phyloP scores from a whole-genome alignment of 176 grass and related monocot genomes.

The Dactylis glomerata region DNA sequence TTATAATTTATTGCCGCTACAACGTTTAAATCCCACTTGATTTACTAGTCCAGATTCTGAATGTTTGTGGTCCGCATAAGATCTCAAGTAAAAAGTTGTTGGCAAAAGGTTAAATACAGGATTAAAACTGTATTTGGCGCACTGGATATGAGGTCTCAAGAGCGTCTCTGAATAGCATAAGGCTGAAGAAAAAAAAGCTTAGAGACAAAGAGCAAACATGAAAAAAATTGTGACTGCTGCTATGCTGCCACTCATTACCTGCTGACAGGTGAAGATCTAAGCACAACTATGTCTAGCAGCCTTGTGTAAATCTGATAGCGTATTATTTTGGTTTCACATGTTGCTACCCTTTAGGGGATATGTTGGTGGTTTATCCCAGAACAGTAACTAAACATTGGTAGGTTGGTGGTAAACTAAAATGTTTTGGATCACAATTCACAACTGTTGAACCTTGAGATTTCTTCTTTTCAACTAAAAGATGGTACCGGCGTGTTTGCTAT shows the following conservation, averaged over 20 bases:
- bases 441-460: neutral
- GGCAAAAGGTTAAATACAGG: neutral
- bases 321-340: neutral
- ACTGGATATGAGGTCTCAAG: neutral
- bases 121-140: neutral
- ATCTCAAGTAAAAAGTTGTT: neutral
- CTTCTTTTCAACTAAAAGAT: slow-evolving; percentile 1
- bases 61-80: neutral
- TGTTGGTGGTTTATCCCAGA: neutral
- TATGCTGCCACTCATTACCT: neutral
- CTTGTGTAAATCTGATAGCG: neutral
- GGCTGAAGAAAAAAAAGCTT: neutral
- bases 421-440: neutral
- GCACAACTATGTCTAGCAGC: neutral
- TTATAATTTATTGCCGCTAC: neutral
- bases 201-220: neutral
- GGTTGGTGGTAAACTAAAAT: neutral
- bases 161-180: neutral
- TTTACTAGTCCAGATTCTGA: neutral
- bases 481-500: neutral
- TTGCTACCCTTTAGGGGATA: neutral
- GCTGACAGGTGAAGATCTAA: neutral
- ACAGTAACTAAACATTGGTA: too few relatives aligned
- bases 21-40: slow-evolving; percentile 1
- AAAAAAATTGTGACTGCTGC: neutral